Evolutionary conservation across 345 rosid genomes (phyloP).

Genomic region (Laguncularia racemosa): DNA sequence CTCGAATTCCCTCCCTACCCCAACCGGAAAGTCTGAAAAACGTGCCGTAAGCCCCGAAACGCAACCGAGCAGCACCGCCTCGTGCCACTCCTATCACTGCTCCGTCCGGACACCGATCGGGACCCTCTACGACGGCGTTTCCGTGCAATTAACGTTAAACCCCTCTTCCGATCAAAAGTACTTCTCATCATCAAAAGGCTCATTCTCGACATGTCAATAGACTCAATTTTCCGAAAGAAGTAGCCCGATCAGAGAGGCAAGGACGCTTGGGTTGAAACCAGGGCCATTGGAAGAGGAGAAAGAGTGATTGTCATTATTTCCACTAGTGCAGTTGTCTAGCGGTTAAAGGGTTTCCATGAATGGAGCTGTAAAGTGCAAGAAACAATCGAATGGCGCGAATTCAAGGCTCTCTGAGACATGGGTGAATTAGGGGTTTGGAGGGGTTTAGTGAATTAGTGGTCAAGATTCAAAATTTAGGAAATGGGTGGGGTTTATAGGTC

Average conservation of each 20-base stretch:
- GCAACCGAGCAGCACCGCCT: conserved; percentile 77
- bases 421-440: background rate
- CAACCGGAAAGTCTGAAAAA: conserved; percentile 89
- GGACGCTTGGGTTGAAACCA: conserved; percentile 57
- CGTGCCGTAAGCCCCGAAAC: conserved; percentile 70
- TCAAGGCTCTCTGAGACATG: conserved; percentile 52
- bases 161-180: conserved; percentile 18
- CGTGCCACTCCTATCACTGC: conserved; percentile 90
- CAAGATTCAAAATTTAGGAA: background rate
- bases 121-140: conserved; percentile 87
- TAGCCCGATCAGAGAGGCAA: conserved; percentile 89
- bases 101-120: conserved; percentile 81
- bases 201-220: conserved; percentile 66
- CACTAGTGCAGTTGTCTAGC: conserved; percentile 32
- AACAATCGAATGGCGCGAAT: conserved; percentile 62
- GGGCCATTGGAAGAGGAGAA: conserved; percentile 6
- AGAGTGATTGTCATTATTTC: conserved; percentile 34
- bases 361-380: conserved; percentile 79
- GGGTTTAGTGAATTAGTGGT: background rate
- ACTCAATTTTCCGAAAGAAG: conserved; percentile 57
- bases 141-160: conserved; percentile 41
- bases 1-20: conserved; percentile 91
- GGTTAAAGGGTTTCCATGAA: conserved; percentile 78
- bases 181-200: conserved; percentile 67
- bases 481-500: too few species aligned